Base-by-base conservation (phyloP, 129 eudicot species). In the Flaveria trinervia region DNA sequence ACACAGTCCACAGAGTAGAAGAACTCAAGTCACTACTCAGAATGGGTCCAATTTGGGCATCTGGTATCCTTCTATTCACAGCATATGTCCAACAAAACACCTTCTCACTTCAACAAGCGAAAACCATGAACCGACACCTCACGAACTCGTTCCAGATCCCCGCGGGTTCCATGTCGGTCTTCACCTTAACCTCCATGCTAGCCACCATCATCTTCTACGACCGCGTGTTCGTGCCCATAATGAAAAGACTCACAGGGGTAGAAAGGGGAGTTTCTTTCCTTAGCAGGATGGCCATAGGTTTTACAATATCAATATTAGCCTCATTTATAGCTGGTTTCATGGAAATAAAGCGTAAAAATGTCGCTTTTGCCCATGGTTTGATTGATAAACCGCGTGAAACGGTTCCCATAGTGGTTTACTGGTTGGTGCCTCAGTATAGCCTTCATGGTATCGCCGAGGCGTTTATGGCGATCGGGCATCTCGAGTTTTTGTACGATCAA, bases 21-120 rank as follows among this genome's bases (percentile, higher is more conserved):
- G 98, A 93, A 46, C 86, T 93, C 5, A 93, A 91, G 71, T 83
- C 97, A 18, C 50, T 93, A 2, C 86, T 93, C 67, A 77, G 96
- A 77, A 89, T 93, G 97, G 89, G 87, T 44, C 98, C 97, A 9
- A 93, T 93, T 8, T 93, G 98, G 98, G 97, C 96, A 0, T 80
- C 97, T 9, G 98, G 96, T 2, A 93, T 93, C 50, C 76, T 93
- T 54, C 86, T 89, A 25, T 84, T 89, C 85, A 87, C 97, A 7
- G 96, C 97, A 18, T 77, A 85, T 44, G 91, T 93, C 71, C 98
- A 93, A 72, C 96, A 90, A 68, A 62, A 68, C 85, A 93, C 93
- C 0, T 93, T 93, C 77, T 88, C 98, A 17, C 92, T 91, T 59
- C 91, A 85, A 57, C 97, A 93, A 78, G 97, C 97, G 74, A 83